phyloP scores from a whole-genome alignment of 306 rosid genomes.

The Hippophae tibetana region DNA sequence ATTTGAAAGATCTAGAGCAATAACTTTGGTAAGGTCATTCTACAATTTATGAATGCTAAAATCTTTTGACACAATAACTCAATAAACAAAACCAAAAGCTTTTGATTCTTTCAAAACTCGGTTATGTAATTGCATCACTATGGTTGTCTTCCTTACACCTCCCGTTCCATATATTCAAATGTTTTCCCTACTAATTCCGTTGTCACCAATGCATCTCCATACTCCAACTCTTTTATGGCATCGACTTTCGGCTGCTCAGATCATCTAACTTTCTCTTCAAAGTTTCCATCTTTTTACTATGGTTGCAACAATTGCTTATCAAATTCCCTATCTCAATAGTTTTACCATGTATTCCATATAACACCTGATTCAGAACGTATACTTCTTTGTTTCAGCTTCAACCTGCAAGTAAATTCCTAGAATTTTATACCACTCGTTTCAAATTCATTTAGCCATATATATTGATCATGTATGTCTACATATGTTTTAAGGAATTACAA shows the following conservation, averaged over 20 bases:
- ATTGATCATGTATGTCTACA: no score
- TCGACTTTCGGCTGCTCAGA: slow-evolving; percentile 22
- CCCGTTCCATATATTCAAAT: slow-evolving; percentile 26
- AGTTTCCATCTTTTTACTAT: slow-evolving; percentile 11
- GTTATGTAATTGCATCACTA: slow-evolving; percentile 14
- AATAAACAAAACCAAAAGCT: slow-evolving; percentile 12
- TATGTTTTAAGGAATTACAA: no score
- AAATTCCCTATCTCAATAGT: slow-evolving; percentile 4
- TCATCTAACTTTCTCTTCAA: slow-evolving; percentile 22
- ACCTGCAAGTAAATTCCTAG: no score
- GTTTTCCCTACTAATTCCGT: slow-evolving; percentile 18
- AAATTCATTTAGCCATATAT: no score
- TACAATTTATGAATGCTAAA: slow-evolving; percentile 19
- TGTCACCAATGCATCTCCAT: slow-evolving; percentile 17
- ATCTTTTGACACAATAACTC: slow-evolving; percentile 20
- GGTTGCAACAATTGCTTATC: slow-evolving; percentile 4
- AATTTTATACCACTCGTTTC: no score
- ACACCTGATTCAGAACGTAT: no score
- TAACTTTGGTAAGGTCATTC: slow-evolving; percentile 14
- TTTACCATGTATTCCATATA: slow-evolving; percentile 4
- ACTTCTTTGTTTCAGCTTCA: no score
- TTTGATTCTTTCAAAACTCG: slow-evolving; percentile 6
- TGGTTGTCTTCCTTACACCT: slow-evolving; percentile 32
- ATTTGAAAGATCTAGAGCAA: slow-evolving; percentile 14
- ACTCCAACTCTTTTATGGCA: slow-evolving; percentile 20